phyloP scores from a whole-genome alignment of 352 stramenopile species.

The Phytophthora crassamura region DNA sequence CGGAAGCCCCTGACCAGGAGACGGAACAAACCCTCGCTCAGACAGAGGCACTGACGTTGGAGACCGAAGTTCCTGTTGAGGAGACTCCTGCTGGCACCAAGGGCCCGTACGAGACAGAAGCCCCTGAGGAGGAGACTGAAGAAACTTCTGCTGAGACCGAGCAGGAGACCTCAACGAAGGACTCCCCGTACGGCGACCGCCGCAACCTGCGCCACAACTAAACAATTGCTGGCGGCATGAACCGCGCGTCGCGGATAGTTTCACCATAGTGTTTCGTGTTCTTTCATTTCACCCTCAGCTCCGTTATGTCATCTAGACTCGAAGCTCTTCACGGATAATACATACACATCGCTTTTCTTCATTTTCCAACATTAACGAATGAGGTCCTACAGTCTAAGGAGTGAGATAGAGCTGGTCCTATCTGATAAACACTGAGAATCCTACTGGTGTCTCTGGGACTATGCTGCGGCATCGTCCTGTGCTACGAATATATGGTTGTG shows the following conservation, averaged over 20 bases:
- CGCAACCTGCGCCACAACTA: constrained; percentile 25
- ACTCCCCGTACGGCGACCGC: background rate
- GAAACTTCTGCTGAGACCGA: background rate
- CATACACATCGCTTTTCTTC: constrained; percentile 3
- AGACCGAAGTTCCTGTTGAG: background rate
- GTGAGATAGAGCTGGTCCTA: too few species aligned
- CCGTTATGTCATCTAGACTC: constrained; percentile 16
- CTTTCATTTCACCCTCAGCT: constrained; percentile 4
- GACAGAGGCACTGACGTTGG: constrained; percentile 10
- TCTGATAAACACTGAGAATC: too few species aligned
- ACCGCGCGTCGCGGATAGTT: background rate
- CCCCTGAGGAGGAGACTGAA: constrained; percentile 1
- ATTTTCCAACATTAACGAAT: too few species aligned
- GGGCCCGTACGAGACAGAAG: background rate
- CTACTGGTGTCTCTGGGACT: too few species aligned
- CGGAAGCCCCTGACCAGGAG: background rate
- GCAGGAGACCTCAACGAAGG: background rate
- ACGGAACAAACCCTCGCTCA: background rate
- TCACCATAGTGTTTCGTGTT: constrained; percentile 32
- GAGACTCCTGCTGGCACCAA: background rate
- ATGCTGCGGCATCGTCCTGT: too few species aligned
- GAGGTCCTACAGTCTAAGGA: too few species aligned
- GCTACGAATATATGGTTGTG: too few species aligned
- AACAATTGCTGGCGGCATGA: background rate
- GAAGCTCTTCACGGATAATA: constrained; percentile 18